A percentile compares a stretch with the other conserved stretches of the same genome.
Conservation (phyloP, 225 moss, liverwort and hornwort species). For the Physcomitrellopsis africana region DNA sequence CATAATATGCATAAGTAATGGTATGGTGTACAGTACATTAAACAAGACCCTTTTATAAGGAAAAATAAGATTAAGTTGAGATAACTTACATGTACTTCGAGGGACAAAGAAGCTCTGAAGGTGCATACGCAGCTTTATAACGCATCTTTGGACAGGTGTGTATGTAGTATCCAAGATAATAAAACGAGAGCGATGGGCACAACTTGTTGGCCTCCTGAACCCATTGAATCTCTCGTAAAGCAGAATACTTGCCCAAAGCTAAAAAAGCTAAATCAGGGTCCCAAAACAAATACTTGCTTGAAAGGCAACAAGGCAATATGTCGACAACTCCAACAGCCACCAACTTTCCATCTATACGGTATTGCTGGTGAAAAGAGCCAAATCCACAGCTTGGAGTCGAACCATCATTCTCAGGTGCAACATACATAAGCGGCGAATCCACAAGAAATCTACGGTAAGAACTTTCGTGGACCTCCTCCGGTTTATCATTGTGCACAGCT, state of each 20-base stretch:
- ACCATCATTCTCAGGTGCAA: slow-evolving; percentile 71
- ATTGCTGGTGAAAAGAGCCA: slow-evolving; percentile 99
- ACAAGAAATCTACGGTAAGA: slow-evolving; percentile 87
- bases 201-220: slow-evolving; percentile 70
- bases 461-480: slow-evolving; percentile 69
- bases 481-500: slow-evolving; percentile 89
- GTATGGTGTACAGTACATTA: background rate
- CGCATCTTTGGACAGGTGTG: slow-evolving; percentile 99
- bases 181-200: slow-evolving; percentile 73
- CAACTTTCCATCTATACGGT: slow-evolving; percentile 77
- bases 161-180: slow-evolving; percentile 96
- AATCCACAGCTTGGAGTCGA: slow-evolving; percentile 85
- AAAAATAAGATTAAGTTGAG: background rate
- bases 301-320: slow-evolving; percentile 86
- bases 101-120: slow-evolving; percentile 96
- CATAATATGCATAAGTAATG: background rate
- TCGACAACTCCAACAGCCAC: slow-evolving; percentile 98
- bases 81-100: slow-evolving; percentile 67
- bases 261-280: slow-evolving; percentile 94
- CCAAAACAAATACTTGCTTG: slow-evolving; percentile 99
- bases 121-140: slow-evolving; percentile 91
- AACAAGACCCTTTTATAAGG: background rate
- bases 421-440: slow-evolving; percentile 77
- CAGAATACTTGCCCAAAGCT: slow-evolving; percentile 90
- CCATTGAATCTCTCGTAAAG: slow-evolving; percentile 90